Evolutionary conservation across 2,329 filamentous ascomycete genomes (phyloP).

Genomic region (Fusarium sp.): DNA sequence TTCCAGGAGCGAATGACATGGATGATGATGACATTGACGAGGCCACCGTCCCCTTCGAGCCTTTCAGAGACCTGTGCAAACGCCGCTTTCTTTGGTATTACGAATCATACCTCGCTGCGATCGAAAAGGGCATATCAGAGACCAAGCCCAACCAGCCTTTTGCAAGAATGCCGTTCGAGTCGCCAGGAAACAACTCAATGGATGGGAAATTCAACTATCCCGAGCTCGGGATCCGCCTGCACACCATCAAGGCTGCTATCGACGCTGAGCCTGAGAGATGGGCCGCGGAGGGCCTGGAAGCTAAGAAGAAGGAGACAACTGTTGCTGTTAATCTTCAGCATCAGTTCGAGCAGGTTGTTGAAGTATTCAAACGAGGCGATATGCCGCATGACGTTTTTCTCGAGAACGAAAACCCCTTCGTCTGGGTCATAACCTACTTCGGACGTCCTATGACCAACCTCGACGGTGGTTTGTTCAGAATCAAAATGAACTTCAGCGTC

Average conservation of each 20-base stretch:
- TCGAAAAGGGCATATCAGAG: slow-evolving; percentile 71
- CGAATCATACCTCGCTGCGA: slow-evolving; percentile 80
- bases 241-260: slow-evolving; percentile 73
- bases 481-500: slow-evolving; percentile 82
- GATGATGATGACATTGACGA: slow-evolving; percentile 66
- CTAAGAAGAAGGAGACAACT: slow-evolving; percentile 72
- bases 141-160: slow-evolving; percentile 73
- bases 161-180: slow-evolving; percentile 87
- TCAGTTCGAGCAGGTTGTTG: slow-evolving; percentile 84
- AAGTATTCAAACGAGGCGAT: slow-evolving; percentile 76
- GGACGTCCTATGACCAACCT: slow-evolving; percentile 92
- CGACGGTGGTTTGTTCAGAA: slow-evolving; percentile 87
- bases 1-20: slow-evolving; percentile 46
- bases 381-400: slow-evolving; percentile 80
- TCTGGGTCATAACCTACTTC: slow-evolving; percentile 90
- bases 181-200: slow-evolving; percentile 76
- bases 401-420: slow-evolving; percentile 84
- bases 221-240: slow-evolving; percentile 74
- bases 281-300: slow-evolving; percentile 72
- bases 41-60: slow-evolving; percentile 72
- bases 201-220: slow-evolving; percentile 85
- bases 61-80: slow-evolving; percentile 91
- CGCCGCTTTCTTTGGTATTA: slow-evolving; percentile 96
- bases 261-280: slow-evolving; percentile 77
- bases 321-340: slow-evolving; percentile 84